A percentile compares a stretch with the other conserved stretches of the same genome.
phyloP scores from a whole-genome alignment of 2,329 filamentous ascomycete genomes.

The Stagonosporopsis tanaceti region DNA sequence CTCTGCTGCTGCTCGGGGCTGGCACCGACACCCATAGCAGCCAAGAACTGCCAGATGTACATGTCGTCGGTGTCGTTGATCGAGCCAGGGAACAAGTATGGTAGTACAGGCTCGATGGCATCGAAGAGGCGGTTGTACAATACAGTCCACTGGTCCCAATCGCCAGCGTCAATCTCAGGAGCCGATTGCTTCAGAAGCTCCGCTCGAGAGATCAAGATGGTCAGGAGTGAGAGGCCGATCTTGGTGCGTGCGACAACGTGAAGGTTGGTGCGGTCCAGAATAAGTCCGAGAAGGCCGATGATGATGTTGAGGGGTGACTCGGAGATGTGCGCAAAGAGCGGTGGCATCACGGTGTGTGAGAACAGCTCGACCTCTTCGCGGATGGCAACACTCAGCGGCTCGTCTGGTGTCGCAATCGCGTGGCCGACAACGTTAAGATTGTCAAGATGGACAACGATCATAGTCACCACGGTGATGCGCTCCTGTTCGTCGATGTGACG shows the following conservation, averaged over 20 bases:
- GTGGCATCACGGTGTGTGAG: slow-evolving; percentile 85
- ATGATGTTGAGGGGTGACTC: slow-evolving; percentile 92
- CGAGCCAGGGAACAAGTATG: slow-evolving; percentile 88
- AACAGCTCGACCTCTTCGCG: slow-evolving; percentile 95
- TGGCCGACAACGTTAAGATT: slow-evolving; percentile 87
- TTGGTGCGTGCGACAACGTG: slow-evolving; percentile 85
- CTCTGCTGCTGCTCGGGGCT: slow-evolving; percentile 94
- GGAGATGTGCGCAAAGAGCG: slow-evolving; percentile 86
- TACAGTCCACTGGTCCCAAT: slow-evolving; percentile 79
- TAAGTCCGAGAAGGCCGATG: slow-evolving; percentile 84
- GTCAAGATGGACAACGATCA: slow-evolving; percentile 94
- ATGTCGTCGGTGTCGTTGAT: slow-evolving; percentile 91
- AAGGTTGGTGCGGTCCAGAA: slow-evolving; percentile 82
- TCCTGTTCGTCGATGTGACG: slow-evolving; percentile 91
- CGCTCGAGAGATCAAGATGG: slow-evolving; percentile 91
- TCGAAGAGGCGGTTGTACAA: slow-evolving; percentile 91
- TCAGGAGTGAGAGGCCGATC: slow-evolving; percentile 88
- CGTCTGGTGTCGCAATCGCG: slow-evolving; percentile 76
- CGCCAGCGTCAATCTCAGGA: slow-evolving; percentile 68
- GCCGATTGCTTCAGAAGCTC: slow-evolving; percentile 89
- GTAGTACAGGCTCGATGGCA: slow-evolving; percentile 81
- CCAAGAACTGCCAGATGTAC: slow-evolving; percentile 97
- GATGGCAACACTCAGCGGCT: slow-evolving; percentile 72
- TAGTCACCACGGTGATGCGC: slow-evolving; percentile 91
- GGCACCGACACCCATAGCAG: slow-evolving; percentile 91